These are phyloP conservation scores for Neurospora cerealis DNA, from an alignment of 495 filamentous ascomycete species.

Conservation along the genomic window DNA sequence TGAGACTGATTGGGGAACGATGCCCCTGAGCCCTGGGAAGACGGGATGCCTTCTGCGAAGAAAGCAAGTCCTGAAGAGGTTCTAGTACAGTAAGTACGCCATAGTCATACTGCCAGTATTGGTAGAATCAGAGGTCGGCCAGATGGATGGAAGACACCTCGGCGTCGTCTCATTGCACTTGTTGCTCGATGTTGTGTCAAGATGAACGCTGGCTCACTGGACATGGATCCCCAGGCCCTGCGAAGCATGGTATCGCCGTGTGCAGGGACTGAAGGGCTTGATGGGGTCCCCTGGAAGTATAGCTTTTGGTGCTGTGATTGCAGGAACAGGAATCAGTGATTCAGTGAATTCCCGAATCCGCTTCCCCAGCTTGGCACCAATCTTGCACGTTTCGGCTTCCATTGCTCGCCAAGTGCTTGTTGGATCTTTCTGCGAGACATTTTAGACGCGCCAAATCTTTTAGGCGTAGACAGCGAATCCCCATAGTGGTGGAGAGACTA, in stretches of 20 bases:
- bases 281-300: neutral
- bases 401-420: neutral
- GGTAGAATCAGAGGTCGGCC: neutral
- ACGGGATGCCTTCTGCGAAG: neutral
- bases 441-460: neutral
- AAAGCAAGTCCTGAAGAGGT: neutral
- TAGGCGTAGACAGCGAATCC: neutral
- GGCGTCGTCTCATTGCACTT: neutral
- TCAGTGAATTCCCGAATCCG: neutral
- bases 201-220: neutral
- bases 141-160: neutral
- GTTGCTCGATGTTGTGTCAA: neutral
- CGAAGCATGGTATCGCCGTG: neutral
- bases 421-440: neutral
- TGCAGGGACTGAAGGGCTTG: neutral
- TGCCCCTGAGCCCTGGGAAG: neutral
- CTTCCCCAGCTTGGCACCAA: neutral
- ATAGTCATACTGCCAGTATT: neutral
- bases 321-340: neutral
- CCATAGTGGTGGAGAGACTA: neutral
- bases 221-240: neutral
- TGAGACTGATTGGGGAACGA: neutral
- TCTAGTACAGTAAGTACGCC: neutral
- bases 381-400: neutral
- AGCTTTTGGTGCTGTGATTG: neutral